Base-by-base conservation (phyloP, 495 filamentous ascomycete genomes). In the Penicillium argentinense region DNA sequence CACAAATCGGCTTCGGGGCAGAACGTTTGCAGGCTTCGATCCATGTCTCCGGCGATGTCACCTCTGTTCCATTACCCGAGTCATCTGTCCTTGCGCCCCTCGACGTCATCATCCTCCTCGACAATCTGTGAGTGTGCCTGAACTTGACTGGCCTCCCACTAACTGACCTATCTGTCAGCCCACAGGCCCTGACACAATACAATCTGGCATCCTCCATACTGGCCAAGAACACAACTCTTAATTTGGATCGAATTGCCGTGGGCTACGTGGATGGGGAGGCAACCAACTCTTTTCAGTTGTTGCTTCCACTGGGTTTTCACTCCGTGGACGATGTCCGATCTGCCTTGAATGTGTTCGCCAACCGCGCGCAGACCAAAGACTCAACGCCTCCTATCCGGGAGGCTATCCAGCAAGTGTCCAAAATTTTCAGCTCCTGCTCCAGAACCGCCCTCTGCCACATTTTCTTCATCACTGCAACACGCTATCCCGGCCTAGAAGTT, bases 21-120 rank as follows among this genome's bases (percentile, higher is more conserved):
- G 32, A 47, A 26, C 57, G 53, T 14, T 23, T 65, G n/a, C 61
- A 50, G 47, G 27, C 52, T 9, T 54, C 56, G 7, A 49, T 68
- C 8, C 47, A 59, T 30, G 43, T 67, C 4, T 45, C 47, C 30
- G 56, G 42, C 17, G 60, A 66, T 51, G 52, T 64, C 42, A 47
- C 29, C 14, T 38, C 55, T 5, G 39, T 54, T 14, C 40, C 42
- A 11, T 27, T 49, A 11, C 48, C 46, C 5, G 59, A 45, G 13
- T 23, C 28, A 12, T 47, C 59, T 4, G 39, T 9, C 6, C 42
- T 53, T 42, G 54, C 60, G 3, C 54, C 60, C 1, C 45, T 63
- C 17, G 60, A 63, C 27, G 39, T 53, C 13, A 42, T 59, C n/a
- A 50, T 63, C 51, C 45, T 63, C 9, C 40, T 63, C 36, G 57